phyloP scores from a whole-genome alignment of 169 alveolate genomes.

The Plasmodium reichenowi region DNA sequence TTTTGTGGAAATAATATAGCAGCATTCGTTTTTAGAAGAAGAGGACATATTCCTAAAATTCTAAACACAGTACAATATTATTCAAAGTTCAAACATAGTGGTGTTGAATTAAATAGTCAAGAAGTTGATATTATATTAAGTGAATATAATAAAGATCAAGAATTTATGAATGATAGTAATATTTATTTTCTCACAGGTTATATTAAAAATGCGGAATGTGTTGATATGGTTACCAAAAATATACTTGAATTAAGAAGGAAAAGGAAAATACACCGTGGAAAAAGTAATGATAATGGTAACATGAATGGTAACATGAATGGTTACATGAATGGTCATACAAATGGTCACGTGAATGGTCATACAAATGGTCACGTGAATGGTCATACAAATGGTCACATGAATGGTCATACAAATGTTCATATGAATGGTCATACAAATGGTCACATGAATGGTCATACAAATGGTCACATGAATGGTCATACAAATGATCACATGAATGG shows the following conservation, averaged over 20 bases:
- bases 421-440: background rate
- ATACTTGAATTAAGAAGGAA: slow-evolving; percentile 28
- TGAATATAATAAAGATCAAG: background rate
- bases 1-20: slow-evolving; percentile 72
- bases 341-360: too few species aligned
- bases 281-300: background rate
- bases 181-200: slow-evolving; percentile 59
- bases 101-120: slow-evolving; percentile 29
- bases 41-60: slow-evolving; percentile 71
- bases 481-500: too few species aligned
- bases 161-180: background rate
- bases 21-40: slow-evolving; percentile 56
- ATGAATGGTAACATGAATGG: background rate
- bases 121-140: slow-evolving; percentile 29
- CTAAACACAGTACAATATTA: slow-evolving; percentile 66
- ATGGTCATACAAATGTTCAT: background rate
- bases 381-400: too few species aligned
- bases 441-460: background rate
- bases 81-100: slow-evolving; percentile 59
- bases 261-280: background rate
- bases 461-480: too few species aligned
- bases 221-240: slow-evolving; percentile 17
- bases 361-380: too few species aligned
- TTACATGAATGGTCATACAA: too few species aligned
- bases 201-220: slow-evolving; percentile 49